Evolutionary conservation across 2,329 filamentous ascomycete species (phyloP), one percentile per base, ranked within the genome.

Genomic region (Cladosporium sp.): DNA sequence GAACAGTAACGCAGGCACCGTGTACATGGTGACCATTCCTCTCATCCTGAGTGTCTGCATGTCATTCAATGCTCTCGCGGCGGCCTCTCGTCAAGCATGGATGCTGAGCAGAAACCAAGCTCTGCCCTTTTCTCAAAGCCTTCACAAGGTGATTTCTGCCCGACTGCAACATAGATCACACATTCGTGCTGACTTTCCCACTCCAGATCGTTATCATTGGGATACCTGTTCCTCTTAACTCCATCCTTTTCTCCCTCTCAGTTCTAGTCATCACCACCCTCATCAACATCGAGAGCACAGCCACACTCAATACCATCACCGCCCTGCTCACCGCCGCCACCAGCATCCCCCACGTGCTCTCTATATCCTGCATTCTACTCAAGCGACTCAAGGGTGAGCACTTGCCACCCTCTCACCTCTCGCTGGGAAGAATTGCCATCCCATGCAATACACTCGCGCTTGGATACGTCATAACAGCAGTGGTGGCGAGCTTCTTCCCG

Each of bases 311-410:
- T 18, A 43, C 41, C 41, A 43, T 43, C 16, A 16, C 19, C 41
- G 16, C 41, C 41, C 41, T 43, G 10, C 22, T 43, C 41, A 43
- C 41, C 11, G 41, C 13, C 11, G 41, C 41, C 11, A 43, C 41
- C 16, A 18, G 14, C 14, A 16, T 43, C 41, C 19, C 41, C 22
- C 74, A 73, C 61, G 61, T 68, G 35, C 61, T 74, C 49, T 66
- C 62, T 22, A 72, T 74, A 53, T 66, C 66, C 46, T 65, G 65
- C 16, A 51, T 61, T 9, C 48, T 55, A 9, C 38, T 56, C 28
- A 52, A 52, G 35, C 55, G 60, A 31, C 11, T 63, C 14, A 49
- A 54, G 18, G 58, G 60, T 7, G 49, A 61, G 31, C 34, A 46
- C 19, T 50, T 63, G 3, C 62, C 61, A 3, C 55, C 43, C 6